Conservation (phyloP, 345 rosid species). For the Cardamine resedifolia region DNA sequence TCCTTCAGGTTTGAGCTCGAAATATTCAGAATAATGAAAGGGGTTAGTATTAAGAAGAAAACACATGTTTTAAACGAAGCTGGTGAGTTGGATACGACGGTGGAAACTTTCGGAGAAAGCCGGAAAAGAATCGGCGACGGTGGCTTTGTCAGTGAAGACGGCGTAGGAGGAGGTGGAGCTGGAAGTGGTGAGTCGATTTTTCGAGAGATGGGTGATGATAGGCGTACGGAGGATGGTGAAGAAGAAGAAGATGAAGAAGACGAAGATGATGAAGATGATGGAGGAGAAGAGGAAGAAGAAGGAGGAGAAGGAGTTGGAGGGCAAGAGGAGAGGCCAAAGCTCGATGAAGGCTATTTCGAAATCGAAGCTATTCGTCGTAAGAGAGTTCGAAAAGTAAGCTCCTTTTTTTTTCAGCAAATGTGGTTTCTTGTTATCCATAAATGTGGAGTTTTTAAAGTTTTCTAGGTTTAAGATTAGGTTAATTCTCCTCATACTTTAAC, state of each 20-base stretch:
- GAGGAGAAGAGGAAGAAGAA: slow-evolving; percentile 41
- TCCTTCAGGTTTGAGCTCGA: background rate
- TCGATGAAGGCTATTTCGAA: slow-evolving; percentile 89
- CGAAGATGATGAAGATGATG: slow-evolving; percentile 41
- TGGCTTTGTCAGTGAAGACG: slow-evolving; percentile 19
- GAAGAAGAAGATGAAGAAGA: slow-evolving; percentile 39
- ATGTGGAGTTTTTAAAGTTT: slow-evolving; percentile 15
- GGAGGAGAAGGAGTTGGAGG: slow-evolving; percentile 40
- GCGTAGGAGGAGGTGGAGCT: slow-evolving; percentile 3
- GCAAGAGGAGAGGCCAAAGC: slow-evolving; percentile 65
- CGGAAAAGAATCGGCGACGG: slow-evolving; percentile 22
- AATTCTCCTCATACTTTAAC: background rate
- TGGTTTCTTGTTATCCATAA: background rate
- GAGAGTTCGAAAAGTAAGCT: slow-evolving; percentile 77
- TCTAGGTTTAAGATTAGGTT: slow-evolving; percentile 5
- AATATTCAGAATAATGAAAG: slow-evolving; percentile 32
- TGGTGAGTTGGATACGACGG: slow-evolving; percentile 14
- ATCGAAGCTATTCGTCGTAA: slow-evolving; percentile 96
- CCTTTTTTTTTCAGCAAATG: slow-evolving; percentile 12
- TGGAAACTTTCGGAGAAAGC: slow-evolving; percentile 19
- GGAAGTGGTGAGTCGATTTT: slow-evolving; percentile 21
- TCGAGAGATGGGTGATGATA: slow-evolving; percentile 35
- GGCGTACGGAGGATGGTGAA: slow-evolving; percentile 34
- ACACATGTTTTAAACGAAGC: slow-evolving; percentile 23
- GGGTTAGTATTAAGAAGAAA: slow-evolving; percentile 29